Evolutionary conservation across 805 yeast genomes (phyloP), one percentile per base, ranked within the genome.

Genomic region (Metschnikowia peoriensis): DNA sequence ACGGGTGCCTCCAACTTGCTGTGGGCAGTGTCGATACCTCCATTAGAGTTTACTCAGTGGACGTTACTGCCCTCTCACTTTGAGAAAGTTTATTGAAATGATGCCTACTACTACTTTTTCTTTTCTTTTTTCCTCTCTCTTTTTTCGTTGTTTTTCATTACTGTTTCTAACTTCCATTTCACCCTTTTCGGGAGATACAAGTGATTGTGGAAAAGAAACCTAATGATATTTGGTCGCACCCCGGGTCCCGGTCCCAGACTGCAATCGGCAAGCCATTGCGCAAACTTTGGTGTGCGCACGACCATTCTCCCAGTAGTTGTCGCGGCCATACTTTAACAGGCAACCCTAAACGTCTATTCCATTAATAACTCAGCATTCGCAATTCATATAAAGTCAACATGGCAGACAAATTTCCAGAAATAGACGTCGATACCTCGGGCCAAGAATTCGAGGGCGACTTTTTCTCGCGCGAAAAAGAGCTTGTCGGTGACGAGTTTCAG

Each of bases 381-480:
- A 22, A 22, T 22, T 22, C 22, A 22, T 22, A 22, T 22, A 47
- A 44, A 48, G 11, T 3, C 17, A 48, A 22, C 39, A 85, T 85
- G 89, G 82, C 89, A 50, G 93, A 88, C 57, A 85, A 86, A 70
- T 87, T 83, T 67, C 94, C 96, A 45, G 90, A 82, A 56, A 74
- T 86, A 35, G 68, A 66, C 44, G 68, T 64, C 32, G 66, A 57
- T 28, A 65, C 59, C 29, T 73, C 67, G 12, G 72, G 66, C 28
- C 67, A 64, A 27, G 79, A 69, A 15, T 35, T 58, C 35, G 77
- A 67, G 46, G 72, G 79, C 8, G 89, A 85, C 66, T 86, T 86
- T 64, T 72, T 86, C 47, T 71, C 85, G 32, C 80, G 92, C 67
- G 92, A 86, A 66, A 80, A 80, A 62, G 87, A 84, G 58, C 69